Evolutionary conservation across 352 stramenopile genomes (phyloP), one percentile per base, ranked within the genome.

Genomic region (Globisporangium polare): DNA sequence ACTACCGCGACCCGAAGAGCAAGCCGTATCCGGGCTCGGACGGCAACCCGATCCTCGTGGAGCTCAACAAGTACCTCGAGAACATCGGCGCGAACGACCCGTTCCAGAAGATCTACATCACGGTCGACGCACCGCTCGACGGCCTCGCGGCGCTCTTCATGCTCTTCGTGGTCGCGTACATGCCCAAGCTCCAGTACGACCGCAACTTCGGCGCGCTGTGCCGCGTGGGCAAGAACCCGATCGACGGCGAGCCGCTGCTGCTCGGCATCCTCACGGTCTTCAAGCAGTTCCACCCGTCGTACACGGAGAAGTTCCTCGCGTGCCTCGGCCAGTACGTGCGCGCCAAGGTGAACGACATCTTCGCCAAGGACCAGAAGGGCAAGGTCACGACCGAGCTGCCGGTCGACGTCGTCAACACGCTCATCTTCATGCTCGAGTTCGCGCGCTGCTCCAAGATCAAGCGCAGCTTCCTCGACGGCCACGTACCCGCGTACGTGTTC

Each of bases 231-330:
- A 94, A 94, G 72, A 97, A 97, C 65, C 87, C 90, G 8, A 94
- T 98, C 42, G 94, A 98, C 64, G 94, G 94, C 43, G 83, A 95
- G 66, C 89, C 92, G 49, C 65, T 98, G 54, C 76, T 97, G 31
- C 73, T 96, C 24, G 94, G 94, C 10, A 92, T 97, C 42, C 68
- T 92, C 20, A 98, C 93, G 5, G 81, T 98, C 39, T 84, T 98
- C 57, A 97, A 97, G 71, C 94, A 98, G 72, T 98, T 98, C 69
- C 94, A 98, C 70, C 89, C 91, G 56, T 96, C 89, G 26, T 98
- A 97, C 74, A 93, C 88, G n/a, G 81, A 96, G 58, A 91, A 94
- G 55, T 96, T 98, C 57, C 74, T 98, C 17, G 80, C 86, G 22
- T 98, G 97, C 60, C 66, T 98, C 61, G 90, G 92, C 7, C 94